Conservation (phyloP, 1,139 yeast genomes). For the Geotrichum restrictum region DNA sequence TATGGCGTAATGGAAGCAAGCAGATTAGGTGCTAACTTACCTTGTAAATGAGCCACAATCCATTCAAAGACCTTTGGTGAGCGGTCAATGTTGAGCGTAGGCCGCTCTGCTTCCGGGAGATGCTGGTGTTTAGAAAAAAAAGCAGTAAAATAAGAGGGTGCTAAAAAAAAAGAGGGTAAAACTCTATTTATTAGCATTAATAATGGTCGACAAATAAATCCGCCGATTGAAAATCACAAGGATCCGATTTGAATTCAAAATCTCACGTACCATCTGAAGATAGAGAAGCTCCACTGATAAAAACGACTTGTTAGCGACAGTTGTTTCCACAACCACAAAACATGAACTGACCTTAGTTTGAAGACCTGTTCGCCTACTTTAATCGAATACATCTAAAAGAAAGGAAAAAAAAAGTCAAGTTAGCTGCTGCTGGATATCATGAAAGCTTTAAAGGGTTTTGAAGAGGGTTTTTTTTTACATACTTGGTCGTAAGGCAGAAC, state of each 20-base stretch:
- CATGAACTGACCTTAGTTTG: constrained; percentile 23
- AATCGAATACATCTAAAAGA: constrained; percentile 60
- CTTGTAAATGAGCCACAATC: constrained; percentile 68
- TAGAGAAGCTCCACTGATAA: constrained; percentile 71
- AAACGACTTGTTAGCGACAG: too few relatives aligned
- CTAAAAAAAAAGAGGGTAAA: constrained; percentile 4
- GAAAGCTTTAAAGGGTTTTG: too few relatives aligned
- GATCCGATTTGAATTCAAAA: not conserved
- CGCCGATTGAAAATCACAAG: too few relatives aligned
- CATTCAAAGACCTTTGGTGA: constrained; percentile 66
- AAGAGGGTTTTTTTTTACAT: too few relatives aligned
- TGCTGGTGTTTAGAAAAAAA: constrained; percentile 39
- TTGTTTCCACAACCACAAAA: too few relatives aligned
- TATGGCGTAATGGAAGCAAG: not conserved
- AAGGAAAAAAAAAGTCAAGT: too few relatives aligned
- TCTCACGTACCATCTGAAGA: constrained; percentile 65
- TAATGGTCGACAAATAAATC: too few relatives aligned
- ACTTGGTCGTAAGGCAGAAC: constrained; percentile 56
- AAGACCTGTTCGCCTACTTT: constrained; percentile 61
- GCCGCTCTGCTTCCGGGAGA: constrained; percentile 31
- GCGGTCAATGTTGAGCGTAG: constrained; percentile 67
- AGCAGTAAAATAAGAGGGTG: constrained; percentile 50
- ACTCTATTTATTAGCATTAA: not conserved
- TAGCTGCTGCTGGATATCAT: too few relatives aligned
- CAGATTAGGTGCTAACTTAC: constrained; percentile 21